Percentiles rank a stretch among this genome's conserved stretches.
Conservation (phyloP, 2,329 filamentous ascomycete genomes). For the Chaetothyriales sp. region DNA sequence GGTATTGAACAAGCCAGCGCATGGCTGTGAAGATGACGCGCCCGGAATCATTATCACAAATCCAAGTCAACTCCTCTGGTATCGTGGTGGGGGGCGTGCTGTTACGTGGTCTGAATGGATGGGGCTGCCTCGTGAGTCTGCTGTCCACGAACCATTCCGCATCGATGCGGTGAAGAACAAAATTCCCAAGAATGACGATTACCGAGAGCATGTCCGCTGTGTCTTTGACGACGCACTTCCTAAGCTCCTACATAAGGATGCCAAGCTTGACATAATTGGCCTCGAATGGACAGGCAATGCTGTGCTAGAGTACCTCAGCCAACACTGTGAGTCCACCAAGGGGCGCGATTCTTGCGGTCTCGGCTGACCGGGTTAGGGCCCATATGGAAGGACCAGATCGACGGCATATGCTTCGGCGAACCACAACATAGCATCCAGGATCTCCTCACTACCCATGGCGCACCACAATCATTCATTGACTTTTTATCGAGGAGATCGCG, state of each 20-base stretch:
- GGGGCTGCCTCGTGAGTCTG: constrained; percentile 47
- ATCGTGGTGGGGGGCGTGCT: constrained; percentile 46
- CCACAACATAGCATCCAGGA: constrained; percentile 24
- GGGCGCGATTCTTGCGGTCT: background rate
- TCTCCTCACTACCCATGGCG: constrained; percentile 18
- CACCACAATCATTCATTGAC: constrained; percentile 17
- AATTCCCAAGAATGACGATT: constrained; percentile 46
- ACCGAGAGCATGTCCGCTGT: constrained; percentile 49
- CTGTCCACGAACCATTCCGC: constrained; percentile 43
- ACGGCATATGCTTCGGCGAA: constrained; percentile 27
- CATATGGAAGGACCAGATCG: constrained; percentile 27
- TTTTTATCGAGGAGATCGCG: constrained; percentile 42
- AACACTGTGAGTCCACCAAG: constrained; percentile 34
- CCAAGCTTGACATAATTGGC: constrained; percentile 56
- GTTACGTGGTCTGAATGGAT: constrained; percentile 47
- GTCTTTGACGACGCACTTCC: constrained; percentile 52
- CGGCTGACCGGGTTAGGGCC: constrained; percentile 22
- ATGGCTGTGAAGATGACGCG: constrained; percentile 16
- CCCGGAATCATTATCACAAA: constrained; percentile 63
- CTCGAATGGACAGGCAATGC: constrained; percentile 53
- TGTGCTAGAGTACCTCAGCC: constrained; percentile 45
- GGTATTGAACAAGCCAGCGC: constrained; percentile 30
- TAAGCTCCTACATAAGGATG: constrained; percentile 32
- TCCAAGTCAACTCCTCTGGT: constrained; percentile 64
- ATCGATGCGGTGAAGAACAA: constrained; percentile 45